Evolutionary conservation across 139 green algal species (phyloP), one percentile per base, ranked within the genome.

Genomic region (Coccomyxa sp.): DNA sequence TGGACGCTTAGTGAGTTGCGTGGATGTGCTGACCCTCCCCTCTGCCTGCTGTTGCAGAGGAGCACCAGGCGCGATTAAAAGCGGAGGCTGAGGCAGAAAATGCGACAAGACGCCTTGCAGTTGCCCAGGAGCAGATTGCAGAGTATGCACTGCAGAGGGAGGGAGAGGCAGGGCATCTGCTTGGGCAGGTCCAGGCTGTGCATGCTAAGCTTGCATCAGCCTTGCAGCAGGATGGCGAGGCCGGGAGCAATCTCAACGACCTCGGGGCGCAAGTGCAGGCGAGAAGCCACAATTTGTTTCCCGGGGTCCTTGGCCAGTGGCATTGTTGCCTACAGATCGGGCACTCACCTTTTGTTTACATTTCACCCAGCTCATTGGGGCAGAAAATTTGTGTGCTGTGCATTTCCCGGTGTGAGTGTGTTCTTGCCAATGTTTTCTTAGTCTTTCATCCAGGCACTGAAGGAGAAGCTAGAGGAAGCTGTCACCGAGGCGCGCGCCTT

Each of bases 111-210:
- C 86, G 91, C 0, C 86, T 98, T 16, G 77, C 84, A 4, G 95
- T 98, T 0, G 90, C 90, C 0, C 92, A 96, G 82, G 88, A 96
- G 84, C 95, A 98, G 87, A 85, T 88, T n/a, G 27, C 27, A 17
- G 95, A 98, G 82, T 96, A 93, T 38, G 90, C 94, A 0, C n/a
- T n/a, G 0, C 86, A 95, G 30, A 93, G 94, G 63, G 88, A 86
- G 27, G 59, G 80, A 7, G 88, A 91, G 30, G 85, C 84, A 0
- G 60, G 79, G 0, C 76, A 23, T 9, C 81, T 94, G 74, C 60
- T 91, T 31, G 67, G 83, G 76, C 82, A 91, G 16, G 87, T 87
- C 11, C 59, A 88, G 25, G 77, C 85, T n/a, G 45, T 93, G 31
- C 68, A 87, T 58, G n/a, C 0, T 28, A 13, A 67, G 14, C 25